These are phyloP conservation scores for Tuber melanosporum DNA, from an alignment of 495 filamentous ascomycete genomes.

Conservation along the genomic window DNA sequence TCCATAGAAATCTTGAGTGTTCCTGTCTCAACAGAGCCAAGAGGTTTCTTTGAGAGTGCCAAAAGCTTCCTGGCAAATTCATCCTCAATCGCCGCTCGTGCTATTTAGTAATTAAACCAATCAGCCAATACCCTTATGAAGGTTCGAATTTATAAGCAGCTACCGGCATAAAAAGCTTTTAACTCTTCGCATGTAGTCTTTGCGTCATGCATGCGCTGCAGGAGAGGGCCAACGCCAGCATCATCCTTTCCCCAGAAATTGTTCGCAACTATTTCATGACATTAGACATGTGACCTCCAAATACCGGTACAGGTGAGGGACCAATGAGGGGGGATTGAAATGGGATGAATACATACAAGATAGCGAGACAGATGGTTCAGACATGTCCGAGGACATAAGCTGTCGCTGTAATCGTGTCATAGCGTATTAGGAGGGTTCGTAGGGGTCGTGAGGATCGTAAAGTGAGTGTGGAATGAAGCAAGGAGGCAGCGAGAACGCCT, in stretches of 20 bases:
- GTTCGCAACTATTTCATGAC: conserved; percentile 67
- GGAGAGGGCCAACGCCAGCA: conserved; percentile 83
- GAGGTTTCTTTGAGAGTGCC: conserved; percentile 75
- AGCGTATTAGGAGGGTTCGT: conserved; percentile 6
- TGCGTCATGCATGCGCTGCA: conserved; percentile 92
- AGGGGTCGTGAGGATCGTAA: conserved; percentile 11
- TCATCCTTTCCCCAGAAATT: conserved; percentile 99
- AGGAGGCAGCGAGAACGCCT: conserved; percentile 1
- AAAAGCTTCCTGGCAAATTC: conserved; percentile 92
- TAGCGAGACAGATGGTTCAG: conserved; percentile 47
- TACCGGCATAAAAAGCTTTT: conserved; percentile 83
- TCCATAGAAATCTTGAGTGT: conserved; percentile 79
- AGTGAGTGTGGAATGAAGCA: conserved; percentile 5
- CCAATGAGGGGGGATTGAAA: neutral
- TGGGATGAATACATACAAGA: conserved; percentile 42
- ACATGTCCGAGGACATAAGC: conserved; percentile 22
- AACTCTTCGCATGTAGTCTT: conserved; percentile 95
- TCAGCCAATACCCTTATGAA: neutral
- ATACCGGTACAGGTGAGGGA: neutral
- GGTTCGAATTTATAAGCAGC: conserved; percentile 11
- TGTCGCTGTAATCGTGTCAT: conserved; percentile 3
- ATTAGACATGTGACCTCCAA: conserved; percentile 16
- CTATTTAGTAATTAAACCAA: conserved; percentile 46
- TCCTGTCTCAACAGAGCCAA: conserved; percentile 83
- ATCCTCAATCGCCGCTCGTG: conserved; percentile 88